Base-by-base conservation (phyloP, 2,329 filamentous ascomycete species). In the Byssochlamys sp. region DNA sequence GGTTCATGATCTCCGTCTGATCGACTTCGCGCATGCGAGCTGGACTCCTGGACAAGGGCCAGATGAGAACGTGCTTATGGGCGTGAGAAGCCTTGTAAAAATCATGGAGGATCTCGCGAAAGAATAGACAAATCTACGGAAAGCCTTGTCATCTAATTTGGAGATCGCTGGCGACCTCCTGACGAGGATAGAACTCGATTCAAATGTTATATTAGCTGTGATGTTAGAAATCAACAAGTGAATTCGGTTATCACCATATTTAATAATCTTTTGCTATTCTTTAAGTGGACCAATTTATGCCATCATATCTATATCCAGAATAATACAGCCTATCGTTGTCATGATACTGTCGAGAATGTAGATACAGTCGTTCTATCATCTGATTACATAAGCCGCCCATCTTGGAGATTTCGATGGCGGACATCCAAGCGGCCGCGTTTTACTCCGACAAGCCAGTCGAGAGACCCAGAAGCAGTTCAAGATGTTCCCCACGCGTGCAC, bases 1-100 rank as follows among this genome's bases (percentile, higher is more conserved):
- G 65, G 83, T 95, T 50, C 90, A 87, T 66, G 82, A 84, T 11
- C 80, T 96, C 54, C 94, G 92, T 69, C 80, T 99, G 61, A 99
- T 99, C 65, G 94, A 99, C 72, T 99, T 99, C 79, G 94, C 94
- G 1, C 94, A 99, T 73, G 94, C 94, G 10, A 76, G 79, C 54
- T 97, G 88, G 86, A 87, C 84, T 1, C 88, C 89, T 0, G 90
- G 90, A 1, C 75, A 87, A 66, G 92, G 92, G 0, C 87, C 88
- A 0, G 94, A 99, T 70, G 87, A 95, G 74, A 97, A 97, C 68
- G 77, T 82, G 12, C 77, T 96, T 31, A 77, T 77, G 35, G 91
- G 91, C 0, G 83, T 96, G 60, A 80, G 85, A 68, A 92, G 81
- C 68, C 76, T 92, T 39, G 79, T 82, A 55, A 79, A 79, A 59